phyloP scores from a whole-genome alignment of 176 grass and related monocot species.

The Areca catechu region DNA sequence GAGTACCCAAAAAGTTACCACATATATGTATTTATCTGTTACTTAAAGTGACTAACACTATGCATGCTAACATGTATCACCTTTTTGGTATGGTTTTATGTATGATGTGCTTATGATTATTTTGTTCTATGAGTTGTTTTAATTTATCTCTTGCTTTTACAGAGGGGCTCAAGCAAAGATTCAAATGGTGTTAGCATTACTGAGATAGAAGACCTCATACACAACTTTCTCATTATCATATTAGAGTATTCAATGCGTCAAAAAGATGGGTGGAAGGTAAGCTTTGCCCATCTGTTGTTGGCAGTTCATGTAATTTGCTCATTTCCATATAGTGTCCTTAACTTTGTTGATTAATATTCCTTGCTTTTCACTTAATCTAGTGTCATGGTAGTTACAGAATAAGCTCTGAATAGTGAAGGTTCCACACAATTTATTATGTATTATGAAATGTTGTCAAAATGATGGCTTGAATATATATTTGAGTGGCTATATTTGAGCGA shows the following conservation, averaged over 20 bases:
- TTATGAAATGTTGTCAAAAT: too few relatives aligned
- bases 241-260: slow-evolving; percentile 94
- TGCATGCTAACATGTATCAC: neutral
- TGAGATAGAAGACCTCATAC: slow-evolving; percentile 91
- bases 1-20: too few relatives aligned
- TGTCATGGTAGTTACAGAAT: too few relatives aligned
- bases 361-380: too few relatives aligned
- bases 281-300: neutral
- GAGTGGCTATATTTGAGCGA: too few relatives aligned
- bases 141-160: slow-evolving; percentile 2
- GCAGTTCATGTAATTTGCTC: neutral
- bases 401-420: too few relatives aligned
- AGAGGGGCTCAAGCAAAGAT: slow-evolving; percentile 69
- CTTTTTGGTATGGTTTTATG: neutral
- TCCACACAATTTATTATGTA: too few relatives aligned
- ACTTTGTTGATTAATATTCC: too few relatives aligned
- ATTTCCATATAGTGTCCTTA: neutral
- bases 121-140: too few relatives aligned
- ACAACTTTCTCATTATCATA: slow-evolving; percentile 96
- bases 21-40: neutral
- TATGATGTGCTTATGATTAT: neutral
- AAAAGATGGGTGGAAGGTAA: slow-evolving; percentile 96
- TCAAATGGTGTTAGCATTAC: slow-evolving; percentile 68
- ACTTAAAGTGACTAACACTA: neutral
- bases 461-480: too few relatives aligned